Evolutionary conservation across 768 basidiomycete species (phyloP).

Genomic region (Pisolithus sp.): DNA sequence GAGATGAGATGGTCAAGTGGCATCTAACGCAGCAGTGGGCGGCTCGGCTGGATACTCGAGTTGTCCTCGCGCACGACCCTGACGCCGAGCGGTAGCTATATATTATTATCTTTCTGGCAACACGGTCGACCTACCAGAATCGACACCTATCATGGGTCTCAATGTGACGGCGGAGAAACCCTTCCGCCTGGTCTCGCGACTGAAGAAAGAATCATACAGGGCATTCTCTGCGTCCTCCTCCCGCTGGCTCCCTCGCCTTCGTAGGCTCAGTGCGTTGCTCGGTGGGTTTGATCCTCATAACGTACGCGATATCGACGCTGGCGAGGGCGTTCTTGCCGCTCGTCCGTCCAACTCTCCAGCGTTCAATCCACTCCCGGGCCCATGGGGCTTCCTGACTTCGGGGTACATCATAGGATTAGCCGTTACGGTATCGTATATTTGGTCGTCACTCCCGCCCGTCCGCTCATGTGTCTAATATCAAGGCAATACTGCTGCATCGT

Average conservation of each 20-base stretch:
- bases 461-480: constrained; percentile 1
- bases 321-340: not conserved
- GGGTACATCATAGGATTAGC: constrained; percentile 65
- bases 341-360: constrained; percentile 7
- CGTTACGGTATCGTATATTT: constrained; percentile 44
- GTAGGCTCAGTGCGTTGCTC: constrained; percentile 28
- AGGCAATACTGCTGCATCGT: constrained; percentile 68
- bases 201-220: constrained; percentile 14
- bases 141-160: not conserved
- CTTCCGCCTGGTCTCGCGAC: constrained; percentile 6
- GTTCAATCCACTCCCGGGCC: constrained; percentile 41
- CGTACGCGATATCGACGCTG: constrained; percentile 4
- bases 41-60: no score
- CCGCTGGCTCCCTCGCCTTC: constrained; percentile 34
- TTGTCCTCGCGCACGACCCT: not conserved
- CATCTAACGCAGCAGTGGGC: no score
- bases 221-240: constrained; percentile 35
- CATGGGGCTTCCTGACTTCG: constrained; percentile 69
- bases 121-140: not conserved
- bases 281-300: constrained; percentile 6
- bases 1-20: no score
- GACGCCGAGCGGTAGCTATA: not conserved
- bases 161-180: not conserved
- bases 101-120: no score
- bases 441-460: not conserved